Evolutionary conservation across 805 yeast genomes (phyloP), one percentile per base, ranked within the genome.

Genomic region (Wickerhamomyces rabaulensis): DNA sequence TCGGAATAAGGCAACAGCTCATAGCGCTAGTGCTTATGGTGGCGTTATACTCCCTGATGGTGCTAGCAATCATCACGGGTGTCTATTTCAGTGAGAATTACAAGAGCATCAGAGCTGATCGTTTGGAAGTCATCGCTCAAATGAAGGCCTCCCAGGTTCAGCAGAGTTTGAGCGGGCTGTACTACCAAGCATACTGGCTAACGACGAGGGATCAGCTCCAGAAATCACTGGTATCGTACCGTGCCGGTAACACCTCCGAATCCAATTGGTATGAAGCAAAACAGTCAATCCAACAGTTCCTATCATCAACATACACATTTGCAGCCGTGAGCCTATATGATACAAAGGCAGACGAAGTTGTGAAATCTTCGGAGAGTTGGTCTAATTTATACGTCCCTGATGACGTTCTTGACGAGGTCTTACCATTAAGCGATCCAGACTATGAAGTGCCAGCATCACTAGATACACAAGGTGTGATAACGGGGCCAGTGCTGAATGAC

Each of bases 1-100:
- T 88, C 40, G 85, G 92, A 39, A 80, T 88, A 47, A 68, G 89
- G 56, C 80, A 88, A 21, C 95, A 88, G 68, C 78, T 88, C 43
- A 82, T 86, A 43, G 74, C 78, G 5, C 67, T 87, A 26, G 95
- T 87, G 52, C 70, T 85, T 45, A 66, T 83, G 45, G 84, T 87
- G 36, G 82, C 92, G 10, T 67, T 84, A 35, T 67, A 83, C 44
- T 86, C 95, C 1, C 70, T 90, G 41, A 71, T 84, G 25, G 80
- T 87, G 2, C 66, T 90, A 40, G 90, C 94, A 7, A 70, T 86
- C 19, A 89, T 85, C 21, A 79, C 88, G 9, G 94, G 87, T 42
- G 76, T 84, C 4, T 87, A 87, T 63, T 87, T 85, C 62, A 78
- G 87, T 4, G 63, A 70, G 19, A 84, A 79, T 51, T 78, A 83